Conservation (phyloP, 768 basidiomycete genomes). For the Boletus rubroflammeus region DNA sequence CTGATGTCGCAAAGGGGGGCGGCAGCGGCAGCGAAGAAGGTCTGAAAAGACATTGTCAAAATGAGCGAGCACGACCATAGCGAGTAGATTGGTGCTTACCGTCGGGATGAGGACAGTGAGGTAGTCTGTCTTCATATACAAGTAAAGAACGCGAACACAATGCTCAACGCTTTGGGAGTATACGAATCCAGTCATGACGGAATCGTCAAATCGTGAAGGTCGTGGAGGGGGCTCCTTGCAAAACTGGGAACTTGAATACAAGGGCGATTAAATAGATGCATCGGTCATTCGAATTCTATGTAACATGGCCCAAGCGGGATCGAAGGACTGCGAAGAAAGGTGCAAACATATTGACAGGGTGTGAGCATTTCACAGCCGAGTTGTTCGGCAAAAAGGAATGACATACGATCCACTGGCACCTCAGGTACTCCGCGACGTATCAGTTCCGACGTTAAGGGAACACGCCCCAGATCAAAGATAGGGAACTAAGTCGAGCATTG, state of each 20-base stretch:
- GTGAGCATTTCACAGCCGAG: constrained; percentile 11
- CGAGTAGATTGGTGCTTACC: constrained; percentile 6
- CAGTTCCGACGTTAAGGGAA: neutral
- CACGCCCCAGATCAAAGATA: neutral
- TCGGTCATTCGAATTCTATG: neutral
- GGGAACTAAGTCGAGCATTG: too few species aligned
- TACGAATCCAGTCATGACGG: constrained; percentile 15
- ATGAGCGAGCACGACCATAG: neutral
- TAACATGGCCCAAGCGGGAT: constrained; percentile 8
- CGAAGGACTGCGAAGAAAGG: neutral
- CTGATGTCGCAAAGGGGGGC: constrained; percentile 30
- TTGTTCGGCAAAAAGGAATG: neutral
- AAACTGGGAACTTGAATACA: neutral
- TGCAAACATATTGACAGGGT: constrained; percentile 6
- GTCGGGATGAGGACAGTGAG: constrained; percentile 27
- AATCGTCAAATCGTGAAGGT: constrained; percentile 20
- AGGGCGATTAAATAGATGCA: constrained; percentile 20
- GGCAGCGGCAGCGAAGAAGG: constrained; percentile 31
- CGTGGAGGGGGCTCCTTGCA: constrained; percentile 3
- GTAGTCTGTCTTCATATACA: constrained; percentile 26
- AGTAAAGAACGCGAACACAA: constrained; percentile 17
- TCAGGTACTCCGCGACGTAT: neutral
- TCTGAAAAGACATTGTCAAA: constrained; percentile 19
- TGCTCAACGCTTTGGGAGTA: constrained; percentile 10
- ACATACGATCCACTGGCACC: neutral